Percentiles rank a stretch among this genome's conserved stretches.
These are phyloP conservation scores for Ottelia alismoides DNA, from an alignment of 106 monocot genomes.

Conservation along the genomic window DNA sequence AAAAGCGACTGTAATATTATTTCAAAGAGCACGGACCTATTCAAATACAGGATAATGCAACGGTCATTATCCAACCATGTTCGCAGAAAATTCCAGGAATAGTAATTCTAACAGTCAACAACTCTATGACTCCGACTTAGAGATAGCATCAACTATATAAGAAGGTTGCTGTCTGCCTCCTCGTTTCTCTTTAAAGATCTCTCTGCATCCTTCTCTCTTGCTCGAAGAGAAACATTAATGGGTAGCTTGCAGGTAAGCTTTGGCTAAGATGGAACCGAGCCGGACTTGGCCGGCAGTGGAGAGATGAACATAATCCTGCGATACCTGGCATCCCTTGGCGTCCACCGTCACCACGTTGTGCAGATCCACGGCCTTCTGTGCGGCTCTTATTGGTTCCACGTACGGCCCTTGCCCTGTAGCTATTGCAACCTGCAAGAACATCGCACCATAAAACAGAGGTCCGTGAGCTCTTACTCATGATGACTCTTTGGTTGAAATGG, in stretches of 20 bases:
- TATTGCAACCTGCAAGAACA: constrained; percentile 41
- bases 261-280: constrained; percentile 46
- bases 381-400: constrained; percentile 39
- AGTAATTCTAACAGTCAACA: too few species aligned
- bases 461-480: neutral
- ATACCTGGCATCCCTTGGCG: constrained; percentile 38
- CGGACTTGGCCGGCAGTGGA: constrained; percentile 39
- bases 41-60: too few species aligned
- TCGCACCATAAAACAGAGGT: neutral
- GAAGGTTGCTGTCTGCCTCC: too few species aligned
- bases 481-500: neutral
- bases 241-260: constrained; percentile 25
- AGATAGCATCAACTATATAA: too few species aligned
- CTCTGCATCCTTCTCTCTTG: too few species aligned
- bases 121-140: too few species aligned
- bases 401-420: constrained; percentile 31
- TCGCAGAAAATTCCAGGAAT: too few species aligned
- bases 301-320: constrained; percentile 47
- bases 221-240: too few species aligned
- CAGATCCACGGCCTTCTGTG: constrained; percentile 34
- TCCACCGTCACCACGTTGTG: constrained; percentile 45
- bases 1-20: too few species aligned
- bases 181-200: too few species aligned
- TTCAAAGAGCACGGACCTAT: too few species aligned
- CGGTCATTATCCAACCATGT: too few species aligned